Base-by-base conservation (phyloP, 768 basidiomycete species). In the Dioszegia crocea region DNA sequence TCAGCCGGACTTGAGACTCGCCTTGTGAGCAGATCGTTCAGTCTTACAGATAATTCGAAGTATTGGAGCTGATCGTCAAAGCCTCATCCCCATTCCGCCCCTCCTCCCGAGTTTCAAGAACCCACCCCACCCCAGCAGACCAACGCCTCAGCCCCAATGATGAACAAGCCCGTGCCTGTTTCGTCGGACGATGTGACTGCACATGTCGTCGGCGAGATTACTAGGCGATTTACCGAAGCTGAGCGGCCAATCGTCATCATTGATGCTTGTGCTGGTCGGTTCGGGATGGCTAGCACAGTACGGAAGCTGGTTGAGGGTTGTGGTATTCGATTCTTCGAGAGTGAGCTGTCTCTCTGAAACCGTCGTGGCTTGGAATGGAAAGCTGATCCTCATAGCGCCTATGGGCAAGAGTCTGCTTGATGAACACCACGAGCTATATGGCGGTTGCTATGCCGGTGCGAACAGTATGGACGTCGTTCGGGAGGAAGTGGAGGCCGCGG, bases 191-290 rank as follows among this genome's bases (percentile, higher is more conserved):
- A 72, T 12, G 71, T 74, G 26, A 61, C 83, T 1, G 86, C 88
- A 67, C 78, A 81, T 62, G 90, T 91, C 4, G 78, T 93, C 46
- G 82, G 86, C 47, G 83, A 86, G 62, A 89, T 97, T 58, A 75
- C 80, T 24, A 81, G 84, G 53, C 82, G 83, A 4, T 83, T 89
- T 36, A 81, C 84, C 47, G 78, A 80, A 1, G 88, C 86, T 12
- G 73, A 77, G 29, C 80, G 81, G 14, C 85, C 90, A 29, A 66
- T 89, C 46, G 81, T 93, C 44, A 83, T 75, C 8, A 69, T 74
- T 19, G 76, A 77, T 55, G 68, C 70, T 9, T 77, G 76, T 65
- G 66, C 67, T 8, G 71, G 71, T 16, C 31, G 76, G 55, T 77
- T 75, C 44, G 76, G 76, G n/a, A 71, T 72, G 68, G 68, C 68